phyloP scores from a whole-genome alignment of 768 basidiomycete species.

The Trametes gibbosa region DNA sequence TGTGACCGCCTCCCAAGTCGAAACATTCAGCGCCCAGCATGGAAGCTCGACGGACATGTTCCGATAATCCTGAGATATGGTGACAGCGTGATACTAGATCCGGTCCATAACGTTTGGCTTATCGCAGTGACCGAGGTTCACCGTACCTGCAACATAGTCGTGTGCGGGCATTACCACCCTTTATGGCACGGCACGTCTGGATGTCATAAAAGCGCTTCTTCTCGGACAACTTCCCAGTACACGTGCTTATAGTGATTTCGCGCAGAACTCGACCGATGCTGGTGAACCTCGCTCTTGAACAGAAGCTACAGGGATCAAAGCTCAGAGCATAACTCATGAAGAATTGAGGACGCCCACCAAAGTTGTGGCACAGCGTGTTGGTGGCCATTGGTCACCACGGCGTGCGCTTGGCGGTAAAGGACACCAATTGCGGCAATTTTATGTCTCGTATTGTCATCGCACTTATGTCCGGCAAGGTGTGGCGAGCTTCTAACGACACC shows the following conservation, averaged over 20 bases:
- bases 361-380: not conserved
- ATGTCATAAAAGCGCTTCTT: not conserved
- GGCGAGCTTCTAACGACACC: not conserved
- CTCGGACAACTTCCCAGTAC: not conserved
- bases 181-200: conserved; percentile 3
- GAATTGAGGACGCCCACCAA: too few relatives aligned
- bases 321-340: too few relatives aligned
- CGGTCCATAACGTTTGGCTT: not conserved
- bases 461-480: not conserved
- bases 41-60: not conserved
- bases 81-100: not conserved
- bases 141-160: not conserved
- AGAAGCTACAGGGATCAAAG: too few relatives aligned
- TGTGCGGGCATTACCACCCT: not conserved
- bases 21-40: too few relatives aligned
- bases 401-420: not conserved
- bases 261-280: too few relatives aligned
- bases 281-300: too few relatives aligned
- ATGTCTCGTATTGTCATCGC: not conserved
- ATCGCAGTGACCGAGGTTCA: not conserved
- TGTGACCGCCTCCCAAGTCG: too few relatives aligned
- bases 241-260: not conserved
- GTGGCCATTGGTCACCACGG: not conserved
- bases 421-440: not conserved
- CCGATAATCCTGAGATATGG: not conserved